phyloP scores from a whole-genome alignment of 306 rosid species.

The Vicia villosa region DNA sequence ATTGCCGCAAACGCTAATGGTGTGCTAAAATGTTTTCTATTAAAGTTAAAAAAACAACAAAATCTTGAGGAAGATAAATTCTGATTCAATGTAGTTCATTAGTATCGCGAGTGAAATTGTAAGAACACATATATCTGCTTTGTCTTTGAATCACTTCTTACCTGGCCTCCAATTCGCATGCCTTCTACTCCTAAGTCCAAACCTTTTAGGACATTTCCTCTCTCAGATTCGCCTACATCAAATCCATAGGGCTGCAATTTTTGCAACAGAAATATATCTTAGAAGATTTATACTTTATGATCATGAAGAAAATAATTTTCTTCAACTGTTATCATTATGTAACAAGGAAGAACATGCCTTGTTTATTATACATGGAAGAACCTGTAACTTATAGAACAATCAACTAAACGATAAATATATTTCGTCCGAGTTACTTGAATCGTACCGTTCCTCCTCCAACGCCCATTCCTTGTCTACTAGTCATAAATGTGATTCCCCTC shows the following conservation, averaged over 20 bases:
- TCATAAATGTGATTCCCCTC: slow-evolving; percentile 91
- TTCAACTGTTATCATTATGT: not conserved
- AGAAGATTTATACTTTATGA: not conserved
- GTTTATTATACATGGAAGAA: not conserved
- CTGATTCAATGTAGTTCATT: no score
- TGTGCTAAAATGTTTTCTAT: no score
- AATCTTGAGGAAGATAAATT: no score
- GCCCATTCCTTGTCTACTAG: slow-evolving; percentile 97
- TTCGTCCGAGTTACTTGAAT: slow-evolving; percentile 29
- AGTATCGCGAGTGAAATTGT: no score
- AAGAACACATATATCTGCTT: slow-evolving; percentile 10
- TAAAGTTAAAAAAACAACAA: no score
- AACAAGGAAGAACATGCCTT: not conserved
- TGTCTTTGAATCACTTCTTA: slow-evolving; percentile 39
- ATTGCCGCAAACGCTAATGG: no score
- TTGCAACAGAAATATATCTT: not conserved
- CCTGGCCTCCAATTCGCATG: slow-evolving; percentile 98
- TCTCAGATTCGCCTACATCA: slow-evolving; percentile 90
- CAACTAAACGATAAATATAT: slow-evolving; percentile 1
- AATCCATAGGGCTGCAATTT: slow-evolving; percentile 92
- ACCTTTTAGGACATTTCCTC: slow-evolving; percentile 86
- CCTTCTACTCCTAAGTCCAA: slow-evolving; percentile 90
- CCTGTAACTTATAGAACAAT: slow-evolving; percentile 13
- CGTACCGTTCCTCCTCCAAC: slow-evolving; percentile 98
- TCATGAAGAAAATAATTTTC: not conserved